Percentiles rank a stretch among this genome's conserved stretches.
These are phyloP conservation scores for Epichloe baconii DNA, from an alignment of 2,329 filamentous ascomycete species.

Conservation along the genomic window DNA sequence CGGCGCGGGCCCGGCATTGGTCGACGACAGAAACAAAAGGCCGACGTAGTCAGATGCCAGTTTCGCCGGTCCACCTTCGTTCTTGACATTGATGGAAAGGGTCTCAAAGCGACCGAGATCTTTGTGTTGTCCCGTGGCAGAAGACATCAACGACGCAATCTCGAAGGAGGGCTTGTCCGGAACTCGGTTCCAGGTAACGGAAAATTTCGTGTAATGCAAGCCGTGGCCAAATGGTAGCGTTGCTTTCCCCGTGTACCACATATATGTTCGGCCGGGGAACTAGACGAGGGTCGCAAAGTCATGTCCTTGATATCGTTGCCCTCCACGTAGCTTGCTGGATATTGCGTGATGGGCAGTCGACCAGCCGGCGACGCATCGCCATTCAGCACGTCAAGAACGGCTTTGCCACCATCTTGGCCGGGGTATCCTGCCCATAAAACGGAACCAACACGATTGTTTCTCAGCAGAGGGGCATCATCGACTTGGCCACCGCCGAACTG, in stretches of 20 bases:
- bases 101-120: not conserved
- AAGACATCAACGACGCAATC: not conserved
- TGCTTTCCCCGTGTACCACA: constrained; percentile 39
- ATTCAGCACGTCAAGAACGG: constrained; percentile 39
- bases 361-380: constrained; percentile 38
- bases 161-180: not conserved
- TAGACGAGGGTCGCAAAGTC: constrained; percentile 33
- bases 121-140: not conserved
- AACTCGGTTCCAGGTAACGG: constrained; percentile 3
- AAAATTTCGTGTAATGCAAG: constrained; percentile 45
- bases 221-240: constrained; percentile 42
- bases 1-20: constrained; percentile 8
- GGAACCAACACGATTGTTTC: constrained; percentile 33
- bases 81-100: not conserved
- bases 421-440: constrained; percentile 47
- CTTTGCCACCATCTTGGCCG: constrained; percentile 44
- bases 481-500: constrained; percentile 41
- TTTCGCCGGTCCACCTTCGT: not conserved
- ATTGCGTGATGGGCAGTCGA: constrained; percentile 41
- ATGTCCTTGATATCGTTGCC: constrained; percentile 42
- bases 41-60: constrained; percentile 9
- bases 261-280: constrained; percentile 42
- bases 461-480: constrained; percentile 35
- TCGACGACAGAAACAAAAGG: constrained; percentile 7
- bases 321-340: constrained; percentile 36